Base-by-base conservation (phyloP, 495 filamentous ascomycete species). In the Penicillium arizonense region DNA sequence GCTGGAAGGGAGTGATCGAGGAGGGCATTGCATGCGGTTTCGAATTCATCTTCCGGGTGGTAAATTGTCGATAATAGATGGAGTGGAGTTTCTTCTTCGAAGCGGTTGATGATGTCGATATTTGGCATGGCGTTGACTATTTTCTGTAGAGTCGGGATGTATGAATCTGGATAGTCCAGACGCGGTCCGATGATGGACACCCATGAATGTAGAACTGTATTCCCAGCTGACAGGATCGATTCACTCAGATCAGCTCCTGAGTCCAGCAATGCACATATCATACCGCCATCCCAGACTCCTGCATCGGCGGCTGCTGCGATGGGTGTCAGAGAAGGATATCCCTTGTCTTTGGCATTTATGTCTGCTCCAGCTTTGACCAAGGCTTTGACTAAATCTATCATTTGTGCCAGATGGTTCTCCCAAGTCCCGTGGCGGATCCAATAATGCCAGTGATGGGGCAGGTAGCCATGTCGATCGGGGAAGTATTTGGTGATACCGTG, bases 321-420 rank as follows among this genome's bases (percentile, higher is more conserved):
- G 1, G 58, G 58, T 3, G 50, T 58, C n/a, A 51, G 10, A 11
- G 23, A 37, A 9, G 55, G 50, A 44, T 52, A 51, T 5, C 33
- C 58, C 24, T 63, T 65, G 47, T 64, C 54, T 40, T 61, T 61
- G 5, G 57, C 53, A 20, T 70, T 55, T 21, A 61, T 48, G n/a
- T 62, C 56, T 13, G 57, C 63, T 2, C 62, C 59, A 46, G 39
- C 47, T 12, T 52, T 43, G n/a, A 68, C 21, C 13, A 68, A 44
- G 23, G 38, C 28, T n/a, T 53, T 45, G 26, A 61, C 56, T 11
- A 58, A 12, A 12, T 44, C 44, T 0, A 33, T 36, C 38, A 52
- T 41, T 14, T 58, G 2, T 7, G n/a, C 18, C 20, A 46, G 10
- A 46, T 64, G 61, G 1, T 55, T 34, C 10, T 58, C 39, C 41